These are phyloP conservation scores for Glycine soja DNA, from an alignment of 306 rosid species.

Conservation along the genomic window DNA sequence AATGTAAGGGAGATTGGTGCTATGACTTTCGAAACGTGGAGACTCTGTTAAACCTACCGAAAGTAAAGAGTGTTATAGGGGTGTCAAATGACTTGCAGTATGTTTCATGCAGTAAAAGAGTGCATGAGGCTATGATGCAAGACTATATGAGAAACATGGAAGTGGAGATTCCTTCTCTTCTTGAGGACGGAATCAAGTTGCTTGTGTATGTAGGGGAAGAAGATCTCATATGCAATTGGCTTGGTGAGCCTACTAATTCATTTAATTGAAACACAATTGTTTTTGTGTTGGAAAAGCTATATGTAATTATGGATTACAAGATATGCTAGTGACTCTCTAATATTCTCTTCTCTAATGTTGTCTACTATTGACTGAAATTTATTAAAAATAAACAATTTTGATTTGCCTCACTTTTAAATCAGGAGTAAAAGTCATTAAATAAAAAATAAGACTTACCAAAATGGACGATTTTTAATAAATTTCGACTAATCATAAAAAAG, in stretches of 20 bases:
- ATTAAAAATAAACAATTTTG: too few species aligned
- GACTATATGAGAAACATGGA: conserved; percentile 89
- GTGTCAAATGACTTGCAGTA: conserved; percentile 64
- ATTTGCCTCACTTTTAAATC: too few species aligned
- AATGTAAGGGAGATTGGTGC: conserved; percentile 73
- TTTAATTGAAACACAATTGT: neutral
- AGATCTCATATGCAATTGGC: conserved; percentile 95
- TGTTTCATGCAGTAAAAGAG: conserved; percentile 42
- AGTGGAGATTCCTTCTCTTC: conserved; percentile 80
- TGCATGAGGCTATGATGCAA: conserved; percentile 57
- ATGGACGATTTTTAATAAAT: too few species aligned
- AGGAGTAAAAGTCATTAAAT: too few species aligned
- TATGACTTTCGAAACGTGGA: conserved; percentile 83
- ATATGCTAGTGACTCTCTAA: too few species aligned
- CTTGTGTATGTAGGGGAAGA: conserved; percentile 89
- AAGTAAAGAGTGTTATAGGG: conserved; percentile 70
- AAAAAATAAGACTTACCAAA: too few species aligned
- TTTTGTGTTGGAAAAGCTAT: neutral
- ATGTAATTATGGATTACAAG: too few species aligned
- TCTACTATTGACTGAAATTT: too few species aligned
- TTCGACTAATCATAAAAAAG: too few species aligned
- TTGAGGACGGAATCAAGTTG: conserved; percentile 82
- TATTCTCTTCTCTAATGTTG: too few species aligned
- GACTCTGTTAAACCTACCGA: conserved; percentile 56
- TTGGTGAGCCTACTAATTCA: conserved; percentile 56